Conservation (phyloP, 768 basidiomycete species). For the Tylopilus felleus region DNA sequence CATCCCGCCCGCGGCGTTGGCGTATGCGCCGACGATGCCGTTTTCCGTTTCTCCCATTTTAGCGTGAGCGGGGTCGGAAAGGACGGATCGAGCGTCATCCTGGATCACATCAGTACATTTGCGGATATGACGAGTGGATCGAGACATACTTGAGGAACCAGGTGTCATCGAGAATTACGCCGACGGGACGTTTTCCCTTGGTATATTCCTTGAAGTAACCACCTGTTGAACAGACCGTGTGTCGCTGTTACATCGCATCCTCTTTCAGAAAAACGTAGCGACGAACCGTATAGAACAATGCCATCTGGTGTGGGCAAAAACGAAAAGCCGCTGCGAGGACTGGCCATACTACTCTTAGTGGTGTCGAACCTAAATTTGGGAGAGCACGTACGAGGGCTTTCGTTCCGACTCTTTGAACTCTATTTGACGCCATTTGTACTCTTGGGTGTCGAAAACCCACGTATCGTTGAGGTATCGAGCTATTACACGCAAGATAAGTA, state of each 20-base stretch:
- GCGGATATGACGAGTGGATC: neutral
- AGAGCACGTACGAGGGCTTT: conserved; percentile 59
- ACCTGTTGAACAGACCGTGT: conserved; percentile 39
- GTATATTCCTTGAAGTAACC: conserved; percentile 90
- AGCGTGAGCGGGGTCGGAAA: conserved; percentile 39
- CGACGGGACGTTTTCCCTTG: conserved; percentile 81
- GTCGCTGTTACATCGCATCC: neutral
- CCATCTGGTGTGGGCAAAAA: conserved; percentile 79
- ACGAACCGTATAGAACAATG: conserved; percentile 69
- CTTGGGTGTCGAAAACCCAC: conserved; percentile 83
- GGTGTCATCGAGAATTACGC: conserved; percentile 86
- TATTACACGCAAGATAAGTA: conserved; percentile 21
- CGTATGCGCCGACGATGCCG: conserved; percentile 51
- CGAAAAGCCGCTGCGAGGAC: conserved; percentile 80
- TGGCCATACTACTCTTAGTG: conserved; percentile 21
- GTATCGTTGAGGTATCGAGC: conserved; percentile 81
- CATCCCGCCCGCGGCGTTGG: conserved; percentile 75
- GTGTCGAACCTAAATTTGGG: too few relatives aligned
- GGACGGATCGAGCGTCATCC: conserved; percentile 31
- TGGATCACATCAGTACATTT: conserved; percentile 5
- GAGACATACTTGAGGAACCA: conserved; percentile 73
- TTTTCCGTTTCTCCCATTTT: conserved; percentile 88
- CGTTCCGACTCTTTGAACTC: conserved; percentile 69
- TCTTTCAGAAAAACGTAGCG: neutral
- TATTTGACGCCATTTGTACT: conserved; percentile 81